These are phyloP conservation scores for Hygrocybe punicea DNA, from an alignment of 768 basidiomycete genomes.

Conservation along the genomic window DNA sequence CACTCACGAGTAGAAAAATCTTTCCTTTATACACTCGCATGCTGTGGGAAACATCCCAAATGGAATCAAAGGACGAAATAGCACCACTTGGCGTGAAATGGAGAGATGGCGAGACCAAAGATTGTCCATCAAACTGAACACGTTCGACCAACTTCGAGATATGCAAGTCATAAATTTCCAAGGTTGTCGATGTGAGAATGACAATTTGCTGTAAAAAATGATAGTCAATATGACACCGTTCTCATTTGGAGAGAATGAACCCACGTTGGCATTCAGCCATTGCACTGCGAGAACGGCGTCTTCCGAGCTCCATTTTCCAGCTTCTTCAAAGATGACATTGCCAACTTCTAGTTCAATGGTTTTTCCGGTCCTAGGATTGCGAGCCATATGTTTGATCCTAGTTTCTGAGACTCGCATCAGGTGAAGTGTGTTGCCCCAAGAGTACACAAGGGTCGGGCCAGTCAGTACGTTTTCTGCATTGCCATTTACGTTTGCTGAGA, in stretches of 20 bases:
- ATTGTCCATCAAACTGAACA: slow-evolving; percentile 53
- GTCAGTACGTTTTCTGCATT: slow-evolving; percentile 24
- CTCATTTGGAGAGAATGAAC: slow-evolving; percentile 41
- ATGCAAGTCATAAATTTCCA: slow-evolving; percentile 71
- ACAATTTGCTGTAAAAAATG: slow-evolving; percentile 58
- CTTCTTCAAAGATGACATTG: slow-evolving; percentile 59
- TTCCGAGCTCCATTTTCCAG: slow-evolving; percentile 56
- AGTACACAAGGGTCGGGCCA: slow-evolving; percentile 72
- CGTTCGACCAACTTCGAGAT: slow-evolving; percentile 58
- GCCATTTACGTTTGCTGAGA: slow-evolving; percentile 24
- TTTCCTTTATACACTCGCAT: slow-evolving; percentile 84
- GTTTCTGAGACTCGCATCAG: slow-evolving; percentile 66
- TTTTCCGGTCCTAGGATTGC: slow-evolving; percentile 60
- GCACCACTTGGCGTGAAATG: slow-evolving; percentile 45
- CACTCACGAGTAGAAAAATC: slow-evolving; percentile 80
- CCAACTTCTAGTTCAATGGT: slow-evolving; percentile 57
- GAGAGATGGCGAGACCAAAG: slow-evolving; percentile 54
- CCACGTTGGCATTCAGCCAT: slow-evolving; percentile 86
- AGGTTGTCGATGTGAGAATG: slow-evolving; percentile 49
- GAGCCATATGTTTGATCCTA: slow-evolving; percentile 46
- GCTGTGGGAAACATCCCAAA: slow-evolving; percentile 61
- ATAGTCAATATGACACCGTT: slow-evolving; percentile 5
- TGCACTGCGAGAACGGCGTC: slow-evolving; percentile 69
- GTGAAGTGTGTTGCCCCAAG: slow-evolving; percentile 72
- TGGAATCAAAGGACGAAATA: slow-evolving; percentile 47